Conservation (phyloP, 768 basidiomycete genomes). For the Ramaria sp. region DNA sequence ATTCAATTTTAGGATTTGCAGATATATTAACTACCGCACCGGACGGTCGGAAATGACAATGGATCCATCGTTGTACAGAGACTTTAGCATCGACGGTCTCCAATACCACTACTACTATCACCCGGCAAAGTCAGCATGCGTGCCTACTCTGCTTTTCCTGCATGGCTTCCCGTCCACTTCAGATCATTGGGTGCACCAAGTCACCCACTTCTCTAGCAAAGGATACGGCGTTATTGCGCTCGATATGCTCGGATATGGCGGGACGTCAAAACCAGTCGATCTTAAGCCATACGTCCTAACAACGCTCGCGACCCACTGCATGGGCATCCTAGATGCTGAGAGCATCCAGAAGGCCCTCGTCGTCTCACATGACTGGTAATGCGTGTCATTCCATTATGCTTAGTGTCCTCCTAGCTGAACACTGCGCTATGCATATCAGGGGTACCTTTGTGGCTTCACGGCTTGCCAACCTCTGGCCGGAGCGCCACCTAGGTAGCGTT, state of each 20-base stretch:
- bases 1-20: too few relatives aligned
- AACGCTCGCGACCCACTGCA: constrained; percentile 27
- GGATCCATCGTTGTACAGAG: constrained; percentile 23
- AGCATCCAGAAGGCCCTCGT: constrained; percentile 23
- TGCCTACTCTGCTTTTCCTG: constrained; percentile 31
- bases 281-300: constrained; percentile 25
- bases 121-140: constrained; percentile 6
- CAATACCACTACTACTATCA: constrained; percentile 27
- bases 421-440: constrained; percentile 17
- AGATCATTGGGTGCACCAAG: constrained; percentile 30
- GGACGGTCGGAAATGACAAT: too few relatives aligned
- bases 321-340: constrained; percentile 32
- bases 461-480: constrained; percentile 28
- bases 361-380: constrained; percentile 36
- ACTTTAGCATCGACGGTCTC: constrained; percentile 21
- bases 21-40: too few relatives aligned
- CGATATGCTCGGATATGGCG: constrained; percentile 44
- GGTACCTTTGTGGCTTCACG: constrained; percentile 24
- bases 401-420: neutral
- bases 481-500: constrained; percentile 30
- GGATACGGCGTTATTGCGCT: constrained; percentile 40
- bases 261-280: constrained; percentile 35
- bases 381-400: neutral
- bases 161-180: constrained; percentile 37
- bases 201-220: constrained; percentile 24